Percentiles rank a stretch among this genome's conserved stretches.
phyloP scores from a whole-genome alignment of 1,284 basidiomycete genomes.

The Cryptococcus sp. region DNA sequence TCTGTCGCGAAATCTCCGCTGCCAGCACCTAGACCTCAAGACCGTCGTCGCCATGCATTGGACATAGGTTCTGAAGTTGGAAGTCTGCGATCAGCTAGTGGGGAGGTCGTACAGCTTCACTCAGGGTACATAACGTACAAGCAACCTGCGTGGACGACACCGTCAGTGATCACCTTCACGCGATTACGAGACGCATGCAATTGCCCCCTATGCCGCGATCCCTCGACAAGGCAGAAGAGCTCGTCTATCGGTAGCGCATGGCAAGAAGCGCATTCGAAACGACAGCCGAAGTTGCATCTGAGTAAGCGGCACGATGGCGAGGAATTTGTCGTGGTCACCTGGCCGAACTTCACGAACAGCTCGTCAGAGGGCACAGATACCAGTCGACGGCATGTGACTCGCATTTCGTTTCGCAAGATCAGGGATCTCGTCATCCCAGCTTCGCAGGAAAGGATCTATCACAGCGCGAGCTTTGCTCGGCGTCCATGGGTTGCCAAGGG shows the following conservation, averaged over 20 bases:
- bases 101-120: conserved; percentile 8
- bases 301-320: neutral
- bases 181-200: conserved; percentile 64
- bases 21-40: neutral
- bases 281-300: neutral
- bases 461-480: conserved; percentile 3
- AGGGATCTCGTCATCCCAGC: conserved; percentile 1
- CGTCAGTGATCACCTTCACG: conserved; percentile 36
- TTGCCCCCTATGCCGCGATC: conserved; percentile 66
- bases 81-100: neutral
- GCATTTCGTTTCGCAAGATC: conserved; percentile 2
- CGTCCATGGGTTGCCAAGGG: conserved; percentile 12
- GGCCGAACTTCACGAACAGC: neutral
- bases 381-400: neutral
- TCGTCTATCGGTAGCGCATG: conserved; percentile 56
- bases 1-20: neutral
- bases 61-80: neutral
- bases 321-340: neutral
- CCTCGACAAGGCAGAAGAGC: conserved; percentile 73
- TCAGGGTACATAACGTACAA: conserved; percentile 9
- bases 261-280: conserved; percentile 1
- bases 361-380: neutral
- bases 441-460: neutral
- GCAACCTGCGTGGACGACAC: neutral
- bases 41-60: neutral